Percentiles rank a stretch among this genome's conserved stretches.
These are phyloP conservation scores for Leptographium flavum DNA, from an alignment of 2,329 filamentous ascomycete species.

Conservation along the genomic window DNA sequence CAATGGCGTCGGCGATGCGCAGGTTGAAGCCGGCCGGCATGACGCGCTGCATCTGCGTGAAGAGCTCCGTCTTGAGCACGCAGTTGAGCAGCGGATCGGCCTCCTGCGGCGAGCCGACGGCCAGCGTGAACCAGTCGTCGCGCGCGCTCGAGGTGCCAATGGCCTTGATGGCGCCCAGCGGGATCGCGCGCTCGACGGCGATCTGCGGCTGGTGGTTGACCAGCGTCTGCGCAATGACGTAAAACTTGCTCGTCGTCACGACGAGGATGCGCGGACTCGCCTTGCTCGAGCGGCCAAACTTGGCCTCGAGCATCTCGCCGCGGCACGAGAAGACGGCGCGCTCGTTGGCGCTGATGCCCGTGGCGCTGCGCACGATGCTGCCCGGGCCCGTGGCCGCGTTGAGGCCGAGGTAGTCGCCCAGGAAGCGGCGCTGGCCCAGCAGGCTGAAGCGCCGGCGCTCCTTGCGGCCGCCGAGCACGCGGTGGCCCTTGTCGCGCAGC, in stretches of 20 bases:
- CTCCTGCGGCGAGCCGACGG: slow-evolving; percentile 79
- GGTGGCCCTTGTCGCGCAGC: slow-evolving; percentile 76
- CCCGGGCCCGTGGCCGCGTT: slow-evolving; percentile 69
- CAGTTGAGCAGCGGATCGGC: slow-evolving; percentile 89
- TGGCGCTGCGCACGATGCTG: slow-evolving; percentile 61
- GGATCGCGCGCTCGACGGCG: slow-evolving; percentile 64
- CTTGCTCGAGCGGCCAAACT: slow-evolving; percentile 94
- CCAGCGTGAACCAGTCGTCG: slow-evolving; percentile 95
- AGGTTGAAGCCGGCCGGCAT: slow-evolving; percentile 71
- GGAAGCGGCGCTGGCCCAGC: slow-evolving; percentile 77
- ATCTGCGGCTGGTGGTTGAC: slow-evolving; percentile 75
- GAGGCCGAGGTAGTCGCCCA: slow-evolving; percentile 88
- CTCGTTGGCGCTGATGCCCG: slow-evolving; percentile 59
- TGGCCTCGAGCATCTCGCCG: slow-evolving; percentile 78
- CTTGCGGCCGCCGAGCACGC: slow-evolving; percentile 69
- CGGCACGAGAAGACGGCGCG: slow-evolving; percentile 78
- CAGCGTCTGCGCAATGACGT: slow-evolving; percentile 73
- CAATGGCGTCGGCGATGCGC: slow-evolving; percentile 70
- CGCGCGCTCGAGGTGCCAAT: slow-evolving; percentile 66
- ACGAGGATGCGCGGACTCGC: slow-evolving; percentile 73
- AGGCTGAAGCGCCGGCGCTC: slow-evolving; percentile 85
- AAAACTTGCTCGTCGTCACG: slow-evolving; percentile 74
- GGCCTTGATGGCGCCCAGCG: slow-evolving; percentile 78
- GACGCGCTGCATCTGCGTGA: slow-evolving; percentile 73
- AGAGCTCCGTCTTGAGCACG: slow-evolving; percentile 91